phyloP scores from a whole-genome alignment of 768 basidiomycete species.

The Termitomyces sp. region DNA sequence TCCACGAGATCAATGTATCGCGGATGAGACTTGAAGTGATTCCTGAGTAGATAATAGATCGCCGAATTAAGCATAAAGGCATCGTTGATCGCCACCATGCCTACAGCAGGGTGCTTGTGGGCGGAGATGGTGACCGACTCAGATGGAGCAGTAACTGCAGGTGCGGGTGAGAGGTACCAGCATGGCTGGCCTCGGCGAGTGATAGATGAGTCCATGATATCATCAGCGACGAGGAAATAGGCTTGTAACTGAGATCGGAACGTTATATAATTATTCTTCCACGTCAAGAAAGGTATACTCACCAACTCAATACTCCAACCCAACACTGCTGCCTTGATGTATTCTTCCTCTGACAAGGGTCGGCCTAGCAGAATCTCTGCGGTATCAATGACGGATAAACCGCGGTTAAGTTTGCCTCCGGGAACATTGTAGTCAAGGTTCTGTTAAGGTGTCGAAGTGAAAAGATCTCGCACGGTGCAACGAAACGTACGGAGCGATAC shows the following conservation, averaged over 20 bases:
- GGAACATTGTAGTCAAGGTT: constrained; percentile 94
- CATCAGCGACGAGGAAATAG: constrained; percentile 94
- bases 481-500: constrained; percentile 69
- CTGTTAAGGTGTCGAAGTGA: constrained; percentile 32
- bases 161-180: constrained; percentile 64
- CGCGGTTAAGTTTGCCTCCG: constrained; percentile 93
- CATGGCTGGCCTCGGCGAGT: constrained; percentile 94
- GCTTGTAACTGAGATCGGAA: constrained; percentile 77
- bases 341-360: constrained; percentile 74
- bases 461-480: not conserved
- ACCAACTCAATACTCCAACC: constrained; percentile 98
- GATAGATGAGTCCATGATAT: constrained; percentile 95
- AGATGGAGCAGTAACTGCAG: constrained; percentile 17
- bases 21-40: constrained; percentile 73
- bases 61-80: constrained; percentile 93
- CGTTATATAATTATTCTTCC: not conserved
- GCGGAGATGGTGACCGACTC: constrained; percentile 8
- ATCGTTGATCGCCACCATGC: constrained; percentile 92
- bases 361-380: constrained; percentile 83
- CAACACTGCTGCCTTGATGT: constrained; percentile 81
- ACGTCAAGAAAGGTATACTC: constrained; percentile 23
- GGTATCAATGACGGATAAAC: constrained; percentile 94
- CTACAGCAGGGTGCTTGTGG: constrained; percentile 43
- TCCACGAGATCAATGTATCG: constrained; percentile 92
- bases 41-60: constrained; percentile 88